These are phyloP conservation scores for Hibiscus mutabilis DNA, from an alignment of 345 rosid genomes.

Conservation along the genomic window DNA sequence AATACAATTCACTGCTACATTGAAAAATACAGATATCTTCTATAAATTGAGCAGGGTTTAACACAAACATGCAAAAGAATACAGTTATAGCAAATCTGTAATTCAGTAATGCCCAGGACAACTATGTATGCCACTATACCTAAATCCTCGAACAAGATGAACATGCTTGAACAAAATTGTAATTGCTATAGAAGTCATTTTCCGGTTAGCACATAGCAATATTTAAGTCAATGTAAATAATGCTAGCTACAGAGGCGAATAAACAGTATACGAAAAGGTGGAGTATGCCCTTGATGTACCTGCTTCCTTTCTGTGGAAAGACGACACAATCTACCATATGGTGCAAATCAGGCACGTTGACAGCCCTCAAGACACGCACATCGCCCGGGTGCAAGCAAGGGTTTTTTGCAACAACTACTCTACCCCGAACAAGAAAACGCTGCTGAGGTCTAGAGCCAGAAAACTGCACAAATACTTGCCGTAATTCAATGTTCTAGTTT, in stretches of 20 bases:
- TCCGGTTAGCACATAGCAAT: too few relatives aligned
- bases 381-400: conserved; percentile 77
- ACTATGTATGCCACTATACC: not conserved
- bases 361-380: conserved; percentile 48
- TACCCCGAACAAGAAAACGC: conserved; percentile 23
- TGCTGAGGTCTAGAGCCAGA: conserved; percentile 14
- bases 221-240: too few relatives aligned
- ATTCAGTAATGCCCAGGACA: not conserved
- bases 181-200: too few relatives aligned
- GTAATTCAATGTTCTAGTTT: conserved; percentile 54
- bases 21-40: too few relatives aligned
- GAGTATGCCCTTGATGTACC: conserved; percentile 27
- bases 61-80: too few relatives aligned
- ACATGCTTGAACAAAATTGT: not conserved
- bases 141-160: not conserved
- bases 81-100: too few relatives aligned
- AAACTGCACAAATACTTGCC: conserved; percentile 58
- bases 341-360: conserved; percentile 41
- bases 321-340: conserved; percentile 73
- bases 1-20: too few relatives aligned
- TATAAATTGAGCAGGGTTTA: too few relatives aligned
- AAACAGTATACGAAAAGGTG: not conserved
- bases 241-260: too few relatives aligned
- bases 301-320: conserved; percentile 60
- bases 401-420: conserved; percentile 52